Evolutionary conservation across 2,329 filamentous ascomycete genomes (phyloP).

Genomic region (Macroventuria anomochaeta): DNA sequence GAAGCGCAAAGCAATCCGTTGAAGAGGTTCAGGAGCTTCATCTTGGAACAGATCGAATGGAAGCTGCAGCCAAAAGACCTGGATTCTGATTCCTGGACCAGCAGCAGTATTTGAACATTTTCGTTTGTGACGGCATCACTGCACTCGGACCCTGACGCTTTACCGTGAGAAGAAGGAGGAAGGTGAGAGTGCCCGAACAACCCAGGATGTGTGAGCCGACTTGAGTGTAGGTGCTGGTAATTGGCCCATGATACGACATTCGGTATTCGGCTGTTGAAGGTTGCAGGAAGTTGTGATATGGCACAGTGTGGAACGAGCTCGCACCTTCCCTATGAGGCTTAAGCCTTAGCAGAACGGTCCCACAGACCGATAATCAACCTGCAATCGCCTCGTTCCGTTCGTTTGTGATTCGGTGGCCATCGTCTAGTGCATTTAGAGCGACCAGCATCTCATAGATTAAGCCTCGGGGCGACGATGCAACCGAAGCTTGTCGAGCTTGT

Average conservation of each 20-base stretch:
- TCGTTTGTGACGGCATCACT: constrained; percentile 18
- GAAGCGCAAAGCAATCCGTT: constrained; percentile 40
- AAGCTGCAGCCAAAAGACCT: constrained; percentile 11
- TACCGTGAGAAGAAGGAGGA: constrained; percentile 27
- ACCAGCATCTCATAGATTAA: constrained; percentile 1
- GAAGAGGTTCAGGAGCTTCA: constrained; percentile 42
- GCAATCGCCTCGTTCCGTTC: background rate
- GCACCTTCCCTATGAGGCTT: constrained; percentile 15
- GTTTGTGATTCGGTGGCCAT: constrained; percentile 1
- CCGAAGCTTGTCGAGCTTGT: constrained; percentile 15
- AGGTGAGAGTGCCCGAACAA: background rate
- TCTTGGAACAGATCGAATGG: constrained; percentile 25
- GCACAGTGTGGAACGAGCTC: constrained; percentile 1
- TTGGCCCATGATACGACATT: constrained; percentile 4
- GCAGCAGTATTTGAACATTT: constrained; percentile 28
- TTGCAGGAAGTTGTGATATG: constrained; percentile 7
- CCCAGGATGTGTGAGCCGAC: background rate
- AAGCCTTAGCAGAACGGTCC: background rate
- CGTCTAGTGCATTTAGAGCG: background rate
- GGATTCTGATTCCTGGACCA: background rate
- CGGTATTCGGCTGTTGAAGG: background rate
- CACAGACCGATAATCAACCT: background rate
- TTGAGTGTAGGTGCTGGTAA: background rate
- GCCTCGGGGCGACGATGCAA: constrained; percentile 2
- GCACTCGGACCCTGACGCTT: constrained; percentile 20